A percentile compares a stretch with the other conserved stretches of the same genome.
phyloP scores from a whole-genome alignment of 108 stramenopile genomes.

The Pseudonitzschia delicatissima region DNA sequence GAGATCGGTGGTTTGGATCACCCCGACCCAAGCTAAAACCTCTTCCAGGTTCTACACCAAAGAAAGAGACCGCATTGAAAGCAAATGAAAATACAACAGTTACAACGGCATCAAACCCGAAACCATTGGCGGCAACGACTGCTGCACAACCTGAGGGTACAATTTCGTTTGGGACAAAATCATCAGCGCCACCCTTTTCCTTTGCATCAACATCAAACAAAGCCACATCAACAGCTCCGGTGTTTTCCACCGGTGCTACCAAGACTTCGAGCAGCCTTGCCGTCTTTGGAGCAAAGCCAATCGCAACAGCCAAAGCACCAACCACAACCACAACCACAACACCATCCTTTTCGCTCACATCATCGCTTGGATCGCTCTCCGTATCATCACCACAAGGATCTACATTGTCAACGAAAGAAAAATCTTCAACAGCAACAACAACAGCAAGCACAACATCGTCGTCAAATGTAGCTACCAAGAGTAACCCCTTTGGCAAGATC shows the following conservation, averaged over 20 bases:
- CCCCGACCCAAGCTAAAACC: slow-evolving; percentile 5
- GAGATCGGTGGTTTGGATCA: background rate
- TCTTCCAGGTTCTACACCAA: background rate
- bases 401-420: no score
- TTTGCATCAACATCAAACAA: slow-evolving; percentile 37
- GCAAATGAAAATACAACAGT: background rate
- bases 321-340: no score
- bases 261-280: slow-evolving; percentile 18
- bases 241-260: slow-evolving; percentile 45
- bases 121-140: background rate
- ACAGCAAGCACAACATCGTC: background rate
- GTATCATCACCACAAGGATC: no score
- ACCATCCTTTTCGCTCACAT: no score
- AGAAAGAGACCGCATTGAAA: background rate
- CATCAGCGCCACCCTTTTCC: no score
- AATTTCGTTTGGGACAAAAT: no score
- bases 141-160: background rate
- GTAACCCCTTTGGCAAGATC: slow-evolving; percentile 39
- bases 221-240: slow-evolving; percentile 11
- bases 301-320: slow-evolving; percentile 40
- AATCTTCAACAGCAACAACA: background rate
- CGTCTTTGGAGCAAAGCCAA: slow-evolving; percentile 17
- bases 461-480: no score
- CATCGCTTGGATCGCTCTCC: no score
- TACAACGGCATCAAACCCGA: background rate